Base-by-base conservation (phyloP, 2,329 filamentous ascomycete species). In the Apiospora arundinis region DNA sequence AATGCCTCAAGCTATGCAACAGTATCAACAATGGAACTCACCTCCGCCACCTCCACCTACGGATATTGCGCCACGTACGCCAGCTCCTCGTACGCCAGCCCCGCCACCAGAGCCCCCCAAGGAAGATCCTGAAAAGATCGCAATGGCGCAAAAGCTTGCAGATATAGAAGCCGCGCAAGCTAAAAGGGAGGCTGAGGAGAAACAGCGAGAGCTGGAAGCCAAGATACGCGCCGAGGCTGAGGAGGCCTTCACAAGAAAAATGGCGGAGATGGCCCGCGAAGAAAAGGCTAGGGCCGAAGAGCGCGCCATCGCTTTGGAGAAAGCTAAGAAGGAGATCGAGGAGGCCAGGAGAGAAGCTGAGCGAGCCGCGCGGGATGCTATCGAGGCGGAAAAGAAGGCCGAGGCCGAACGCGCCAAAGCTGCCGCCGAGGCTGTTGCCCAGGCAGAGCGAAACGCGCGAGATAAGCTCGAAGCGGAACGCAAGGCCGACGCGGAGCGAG, bases 141-240 rank as follows among this genome's bases (percentile, higher is more conserved):
- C 84, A n/a, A 86, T 92, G 71, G 87, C 91, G 73, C 86, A 89
- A 73, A 87, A 92, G 75, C 80, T 93, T 21, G 84, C 85, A 16
- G 81, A 82, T 12, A 83, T 88, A 60, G 84, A 88, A 73, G 82
- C 80, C 4, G 83, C 83, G 42, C 81, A 86, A 71, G 84, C 83
- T 42, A 82, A 80, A 73, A 83, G 82, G 72, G 86, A 85, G 69
- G 84, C 84, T 14, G 83, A 82, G 12, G 83, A 85, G 45, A 83
- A 81, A 75, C 82, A 84, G 70, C 80, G 80, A 5, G 83, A 85
- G 68, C 73, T 84, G 0, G 85, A 88, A 72, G 81, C 80, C 14
- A 82, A 83, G 74, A 86, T 83, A 32, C 82, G 84, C 42, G 76
- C 78, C 56, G 85, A 88, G 68, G 83, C 86, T 9, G 86, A 88